Base-by-base conservation (phyloP, 495 filamentous ascomycete species). In the Penicillium turbatum region DNA sequence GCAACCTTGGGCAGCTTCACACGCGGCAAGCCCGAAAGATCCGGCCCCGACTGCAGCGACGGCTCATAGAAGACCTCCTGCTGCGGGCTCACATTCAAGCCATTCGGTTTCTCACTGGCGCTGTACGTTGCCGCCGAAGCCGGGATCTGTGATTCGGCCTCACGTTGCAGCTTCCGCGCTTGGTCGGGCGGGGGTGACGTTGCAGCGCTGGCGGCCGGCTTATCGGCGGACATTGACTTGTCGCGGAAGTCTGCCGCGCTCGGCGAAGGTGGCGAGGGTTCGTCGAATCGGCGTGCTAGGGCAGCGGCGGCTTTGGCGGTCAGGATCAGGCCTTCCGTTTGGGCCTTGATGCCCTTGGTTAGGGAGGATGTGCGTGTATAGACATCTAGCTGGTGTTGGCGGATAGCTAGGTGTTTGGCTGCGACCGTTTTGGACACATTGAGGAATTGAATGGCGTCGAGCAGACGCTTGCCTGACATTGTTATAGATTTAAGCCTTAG, bases 291-390 rank as follows among this genome's bases (percentile, higher is more conserved):
- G 50, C 73, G 72, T 29, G 76, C 76, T 36, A 88, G 70, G 21
- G 78, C 79, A 27, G 78, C 79, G 15, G 84, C 85, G 42, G 86
- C 86, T 62, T 81, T 74, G 27, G 79, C 79, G 29, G 85, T 86
- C 17, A 86, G 62, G 4, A 84, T 82, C 45, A 87, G 65, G 45
- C 83, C 74, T 49, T 88, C 79, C 2, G 79, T 79, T 67, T 86
- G 84, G 50, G 66, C 75, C 62, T 84, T 85, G 54, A 87, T 70
- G 8, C 82, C 79, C 59, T 84, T 83, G 15, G 83, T 82, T 34
- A 96, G 74, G 31, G 84, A 88, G 2, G 91, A 93, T 8, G 87
- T 89, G 54, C 79, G 80, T 47, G 77, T 83, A 66, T 87, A 97
- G 52, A 86, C 70, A 69, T 95, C 86, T 24, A 93, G 69, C 67